phyloP scores from a whole-genome alignment of 108 stramenopile genomes.

The Aurantiochytrium sp. region DNA sequence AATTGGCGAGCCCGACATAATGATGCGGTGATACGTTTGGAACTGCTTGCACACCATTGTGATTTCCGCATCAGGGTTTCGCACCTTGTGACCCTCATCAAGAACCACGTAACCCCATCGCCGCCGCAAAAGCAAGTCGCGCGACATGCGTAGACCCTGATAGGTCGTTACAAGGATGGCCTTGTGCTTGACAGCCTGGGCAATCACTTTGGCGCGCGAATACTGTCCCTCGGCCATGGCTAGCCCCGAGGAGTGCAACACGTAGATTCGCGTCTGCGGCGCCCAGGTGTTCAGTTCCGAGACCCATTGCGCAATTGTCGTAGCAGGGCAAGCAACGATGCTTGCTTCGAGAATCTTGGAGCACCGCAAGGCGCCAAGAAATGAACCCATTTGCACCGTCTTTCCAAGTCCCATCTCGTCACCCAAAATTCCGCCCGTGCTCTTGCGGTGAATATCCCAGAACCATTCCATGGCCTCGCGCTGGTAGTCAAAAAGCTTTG shows the following conservation, averaged over 20 bases:
- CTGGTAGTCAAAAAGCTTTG: slow-evolving; percentile 65
- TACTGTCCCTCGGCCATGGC: slow-evolving; percentile 23
- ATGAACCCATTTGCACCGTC: slow-evolving; percentile 83
- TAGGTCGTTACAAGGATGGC: slow-evolving; percentile 71
- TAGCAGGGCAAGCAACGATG: slow-evolving; percentile 78
- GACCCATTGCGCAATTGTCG: slow-evolving; percentile 87
- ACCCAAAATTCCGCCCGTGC: slow-evolving; percentile 82
- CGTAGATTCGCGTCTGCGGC: slow-evolving; percentile 55
- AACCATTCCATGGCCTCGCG: slow-evolving; percentile 76
- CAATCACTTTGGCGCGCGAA: slow-evolving; percentile 12
- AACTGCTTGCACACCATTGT: slow-evolving; percentile 81
- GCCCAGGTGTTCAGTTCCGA: slow-evolving; percentile 80
- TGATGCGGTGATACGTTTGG: slow-evolving; percentile 39
- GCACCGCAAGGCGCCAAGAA: slow-evolving; percentile 71
- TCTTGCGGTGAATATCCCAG: slow-evolving; percentile 83
- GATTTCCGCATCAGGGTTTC: slow-evolving; percentile 90
- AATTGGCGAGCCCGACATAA: slow-evolving; percentile 88
- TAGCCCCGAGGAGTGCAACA: slow-evolving; percentile 37
- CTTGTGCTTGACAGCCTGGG: background rate
- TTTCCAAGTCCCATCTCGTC: slow-evolving; percentile 93
- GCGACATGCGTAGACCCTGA: slow-evolving; percentile 66
- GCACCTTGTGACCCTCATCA: slow-evolving; percentile 96
- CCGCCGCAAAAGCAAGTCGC: slow-evolving; percentile 64
- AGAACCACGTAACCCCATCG: slow-evolving; percentile 82
- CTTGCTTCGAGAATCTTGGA: slow-evolving; percentile 61